A percentile compares a stretch with the other conserved stretches of the same genome.
These are phyloP conservation scores for Hordeum vulgare DNA, from an alignment of 176 grass and related monocot species.

Conservation along the genomic window MorexV3_pseudomolecules_assembly NC_058523.1:375265991-375266490, in stretches of 20 bases:
- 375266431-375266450: not conserved
- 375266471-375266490: not conserved
- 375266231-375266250: too few species aligned
- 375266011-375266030: not conserved
- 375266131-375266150: not conserved
- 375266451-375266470: not conserved
- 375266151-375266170: not conserved
- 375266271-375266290: too few species aligned
- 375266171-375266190: not conserved
- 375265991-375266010: not conserved
- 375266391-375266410: not conserved
- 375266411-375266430: not conserved
- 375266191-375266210: too few species aligned
- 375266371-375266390: not conserved
- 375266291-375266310: too few species aligned
- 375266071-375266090: slow-evolving; percentile 11
- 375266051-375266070: not conserved
- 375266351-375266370: too few species aligned
- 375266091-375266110: not conserved
- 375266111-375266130: not conserved
- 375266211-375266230: not conserved
- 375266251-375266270: too few species aligned
- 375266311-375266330: too few species aligned
- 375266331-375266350: too few species aligned
- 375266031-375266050: not conserved